A percentile compares a stretch with the other conserved stretches of the same genome.
Evolutionary conservation across 148 eudicot genomes (phyloP).

Genomic region (Persicaria tinctoria): DNA sequence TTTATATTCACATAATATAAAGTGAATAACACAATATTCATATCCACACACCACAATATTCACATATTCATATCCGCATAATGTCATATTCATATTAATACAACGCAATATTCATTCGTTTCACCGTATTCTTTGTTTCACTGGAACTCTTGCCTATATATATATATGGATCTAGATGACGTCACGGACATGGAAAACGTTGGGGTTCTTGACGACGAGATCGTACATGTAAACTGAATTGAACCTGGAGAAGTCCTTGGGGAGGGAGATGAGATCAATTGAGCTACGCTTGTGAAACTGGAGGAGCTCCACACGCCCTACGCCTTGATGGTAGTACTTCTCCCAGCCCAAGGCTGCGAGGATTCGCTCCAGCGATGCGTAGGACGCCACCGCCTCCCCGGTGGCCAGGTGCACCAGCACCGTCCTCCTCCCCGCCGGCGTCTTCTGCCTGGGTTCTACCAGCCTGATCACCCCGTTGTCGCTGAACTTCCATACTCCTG

Average conservation of each 20-base stretch:
- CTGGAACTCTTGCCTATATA: too few relatives aligned
- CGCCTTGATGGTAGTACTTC: constrained; percentile 22
- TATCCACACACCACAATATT: too few relatives aligned
- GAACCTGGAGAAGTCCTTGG: constrained; percentile 28
- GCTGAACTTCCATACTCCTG: too few relatives aligned
- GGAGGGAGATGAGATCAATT: constrained; percentile 33
- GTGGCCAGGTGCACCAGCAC: constrained; percentile 25
- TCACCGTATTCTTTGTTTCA: too few relatives aligned
- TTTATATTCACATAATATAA: too few relatives aligned
- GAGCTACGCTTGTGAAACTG: constrained; percentile 34
- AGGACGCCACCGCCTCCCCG: constrained; percentile 26
- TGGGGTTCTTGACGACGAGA: constrained; percentile 34
- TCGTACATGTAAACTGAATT: constrained; percentile 34
- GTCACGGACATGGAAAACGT: constrained; percentile 5
- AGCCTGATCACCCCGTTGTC: too few relatives aligned
- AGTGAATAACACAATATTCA: too few relatives aligned
- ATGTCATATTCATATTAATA: too few relatives aligned
- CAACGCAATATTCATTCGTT: too few relatives aligned
- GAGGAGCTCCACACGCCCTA: constrained; percentile 23
- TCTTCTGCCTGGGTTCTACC: too few relatives aligned
- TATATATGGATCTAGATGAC: neutral
- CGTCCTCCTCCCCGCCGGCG: constrained; percentile 17
- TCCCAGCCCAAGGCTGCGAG: constrained; percentile 25
- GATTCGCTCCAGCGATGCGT: constrained; percentile 14
- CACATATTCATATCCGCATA: too few relatives aligned